Evolutionary conservation across 1,284 basidiomycete species (phyloP), one percentile per base, ranked within the genome.

Genomic region (Pseudozyma tsukubaensis): DNA sequence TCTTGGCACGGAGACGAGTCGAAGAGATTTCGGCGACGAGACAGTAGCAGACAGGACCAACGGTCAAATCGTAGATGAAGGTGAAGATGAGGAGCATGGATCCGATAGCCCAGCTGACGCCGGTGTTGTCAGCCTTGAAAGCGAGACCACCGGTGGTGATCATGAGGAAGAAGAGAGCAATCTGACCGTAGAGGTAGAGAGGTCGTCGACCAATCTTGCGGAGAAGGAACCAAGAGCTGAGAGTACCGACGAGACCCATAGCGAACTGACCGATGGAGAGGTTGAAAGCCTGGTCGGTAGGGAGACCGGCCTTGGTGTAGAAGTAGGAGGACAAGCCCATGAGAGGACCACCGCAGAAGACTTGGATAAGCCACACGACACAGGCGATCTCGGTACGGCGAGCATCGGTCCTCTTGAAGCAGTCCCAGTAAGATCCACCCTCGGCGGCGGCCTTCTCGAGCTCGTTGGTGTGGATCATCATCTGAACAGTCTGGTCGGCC

Each of bases 1-100:
- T 87, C 84, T 89, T 89, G 73, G 87, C 85, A 18, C 86, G 82
- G 6, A 88, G 83, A 24, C 87, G 84, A 18, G 86, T 85, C n/a
- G 87, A 86, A 0, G 85, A 82, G 44, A 87, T 79, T 59, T 88
- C 87, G 16, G 86, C 85, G 9, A 87, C 86, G 50, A 88, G 79
- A 43, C 84, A 85, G 78, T 86, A 87, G 77, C 85, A 85, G 40
- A 85, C 74, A 5, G 85, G 85, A 39, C 86, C 86, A 50, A 86
- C 79, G 14, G 84, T 82, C 39, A 80, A 35, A 69, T 86, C 84
- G 76, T 85, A 86, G 34, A 80, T 60, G 66, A 86, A 83, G 68
- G 86, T 85, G 83, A 86, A 86, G 57, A 85, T 78, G 47, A 87
- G 77, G 75, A 87, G 85, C 52, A 86, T 72, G 8, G 83, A 80